Evolutionary conservation across 2,329 filamentous ascomycete genomes (phyloP).

Genomic region (Thielaviopsis punctulata): DNA sequence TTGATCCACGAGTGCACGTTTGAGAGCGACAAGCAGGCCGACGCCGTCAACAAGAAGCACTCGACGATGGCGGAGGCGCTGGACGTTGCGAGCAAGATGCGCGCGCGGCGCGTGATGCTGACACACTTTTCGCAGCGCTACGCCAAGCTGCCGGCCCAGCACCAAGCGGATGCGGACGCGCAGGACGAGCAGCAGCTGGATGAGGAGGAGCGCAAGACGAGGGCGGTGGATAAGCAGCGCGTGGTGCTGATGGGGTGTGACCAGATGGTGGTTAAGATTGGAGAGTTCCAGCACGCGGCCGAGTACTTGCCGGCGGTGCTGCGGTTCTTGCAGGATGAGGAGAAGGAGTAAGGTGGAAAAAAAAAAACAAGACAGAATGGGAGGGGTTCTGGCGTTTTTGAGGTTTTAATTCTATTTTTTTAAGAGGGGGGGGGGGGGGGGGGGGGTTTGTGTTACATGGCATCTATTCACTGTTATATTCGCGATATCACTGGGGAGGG

Average conservation of each 20-base stretch:
- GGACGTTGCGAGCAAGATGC: slow-evolving; percentile 58
- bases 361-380: not conserved
- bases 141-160: slow-evolving; percentile 48
- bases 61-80: slow-evolving; percentile 78
- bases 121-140: slow-evolving; percentile 96
- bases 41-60: slow-evolving; percentile 79
- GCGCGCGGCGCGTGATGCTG: slow-evolving; percentile 60
- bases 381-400: not conserved
- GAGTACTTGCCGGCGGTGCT: slow-evolving; percentile 41
- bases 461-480: no score
- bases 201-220: slow-evolving; percentile 17
- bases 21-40: slow-evolving; percentile 61
- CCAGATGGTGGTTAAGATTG: slow-evolving; percentile 56
- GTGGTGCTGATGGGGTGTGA: slow-evolving; percentile 62
- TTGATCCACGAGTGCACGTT: slow-evolving; percentile 95
- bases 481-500: no score
- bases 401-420: not conserved
- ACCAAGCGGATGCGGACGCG: slow-evolving; percentile 27
- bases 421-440: no score
- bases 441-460: no score
- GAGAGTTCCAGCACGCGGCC: slow-evolving; percentile 51
- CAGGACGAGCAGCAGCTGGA: slow-evolving; percentile 19
- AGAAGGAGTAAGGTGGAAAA: slow-evolving; percentile 5
- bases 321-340: slow-evolving; percentile 29
- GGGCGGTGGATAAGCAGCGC: slow-evolving; percentile 27